A percentile compares a stretch with the other conserved stretches of the same genome.
Evolutionary conservation across 352 stramenopile genomes (phyloP).

Genomic region (Phytophthora sansomeana): DNA sequence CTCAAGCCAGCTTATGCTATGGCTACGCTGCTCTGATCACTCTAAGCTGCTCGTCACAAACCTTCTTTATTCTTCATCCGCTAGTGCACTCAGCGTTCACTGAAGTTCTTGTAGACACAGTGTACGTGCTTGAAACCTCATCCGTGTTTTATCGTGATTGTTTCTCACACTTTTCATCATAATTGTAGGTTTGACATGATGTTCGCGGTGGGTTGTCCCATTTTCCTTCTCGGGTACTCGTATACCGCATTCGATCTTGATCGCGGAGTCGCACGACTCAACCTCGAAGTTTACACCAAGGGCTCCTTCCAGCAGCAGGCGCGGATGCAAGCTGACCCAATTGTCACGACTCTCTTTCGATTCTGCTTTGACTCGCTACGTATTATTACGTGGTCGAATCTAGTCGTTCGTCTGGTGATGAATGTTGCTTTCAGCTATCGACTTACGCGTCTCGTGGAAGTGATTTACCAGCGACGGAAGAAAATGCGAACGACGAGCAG

Average conservation of each 20-base stretch:
- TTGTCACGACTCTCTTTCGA: constrained; percentile 17
- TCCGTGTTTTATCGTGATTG: no score
- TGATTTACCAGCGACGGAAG: constrained; percentile 11
- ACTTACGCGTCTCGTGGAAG: constrained; percentile 15
- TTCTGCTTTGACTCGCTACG: constrained; percentile 33
- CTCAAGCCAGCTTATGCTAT: constrained; percentile 13
- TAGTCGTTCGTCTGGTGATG: constrained; percentile 15
- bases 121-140: constrained; percentile 18
- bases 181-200: constrained; percentile 20
- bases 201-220: constrained; percentile 21
- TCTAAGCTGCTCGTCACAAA: constrained; percentile 6
- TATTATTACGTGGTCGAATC: constrained; percentile 6
- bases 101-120: constrained; percentile 22
- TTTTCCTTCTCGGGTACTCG: constrained; percentile 17
- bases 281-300: constrained; percentile 6
- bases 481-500: not conserved
- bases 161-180: not conserved
- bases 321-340: constrained; percentile 13
- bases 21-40: constrained; percentile 18
- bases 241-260: constrained; percentile 19
- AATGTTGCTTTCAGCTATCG: constrained; percentile 30
- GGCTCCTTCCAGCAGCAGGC: constrained; percentile 14
- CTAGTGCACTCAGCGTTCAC: constrained; percentile 9
- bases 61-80: constrained; percentile 13
- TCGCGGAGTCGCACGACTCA: constrained; percentile 7